These are phyloP conservation scores for Dichomitus squalens DNA, from an alignment of 1,284 basidiomycete species.

Conservation along the genomic window DNA sequence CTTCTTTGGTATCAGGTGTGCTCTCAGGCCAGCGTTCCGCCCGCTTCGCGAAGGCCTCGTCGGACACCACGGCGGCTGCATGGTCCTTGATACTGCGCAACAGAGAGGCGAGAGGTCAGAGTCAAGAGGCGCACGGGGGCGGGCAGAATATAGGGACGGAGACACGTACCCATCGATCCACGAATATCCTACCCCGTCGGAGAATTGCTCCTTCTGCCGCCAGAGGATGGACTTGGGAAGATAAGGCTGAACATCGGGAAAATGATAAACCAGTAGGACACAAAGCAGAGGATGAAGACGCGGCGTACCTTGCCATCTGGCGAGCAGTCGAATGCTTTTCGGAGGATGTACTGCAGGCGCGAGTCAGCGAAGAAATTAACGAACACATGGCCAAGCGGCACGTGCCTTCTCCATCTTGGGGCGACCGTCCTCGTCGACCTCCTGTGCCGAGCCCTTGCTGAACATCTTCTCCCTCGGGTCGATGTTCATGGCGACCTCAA, in stretches of 20 bases:
- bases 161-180: slow-evolving; percentile 92
- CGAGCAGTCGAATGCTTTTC: slow-evolving; percentile 94
- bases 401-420: slow-evolving; percentile 93
- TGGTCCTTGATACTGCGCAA: slow-evolving; percentile 84
- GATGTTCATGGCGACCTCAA: slow-evolving; percentile 93
- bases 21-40: slow-evolving; percentile 79
- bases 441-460: slow-evolving; percentile 78
- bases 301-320: slow-evolving; percentile 75
- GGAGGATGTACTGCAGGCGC: slow-evolving; percentile 80
- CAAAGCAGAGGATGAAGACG: not conserved
- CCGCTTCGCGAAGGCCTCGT: slow-evolving; percentile 80
- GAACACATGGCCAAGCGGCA: not conserved
- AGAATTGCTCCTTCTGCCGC: slow-evolving; percentile 99
- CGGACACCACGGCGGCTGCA: slow-evolving; percentile 75
- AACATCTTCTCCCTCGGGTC: slow-evolving; percentile 92
- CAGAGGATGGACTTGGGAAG: slow-evolving; percentile 94
- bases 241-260: slow-evolving; percentile 66
- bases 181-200: slow-evolving; percentile 98
- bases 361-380: not conserved
- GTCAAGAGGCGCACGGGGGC: not conserved
- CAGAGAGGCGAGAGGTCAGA: not conserved
- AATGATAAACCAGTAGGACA: not conserved
- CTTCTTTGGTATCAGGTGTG: slow-evolving; percentile 97
- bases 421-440: slow-evolving; percentile 81
- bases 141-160: not conserved